Base-by-base conservation (phyloP, 2,329 filamentous ascomycete species). In the Aaosphaeria pasadenensis region DNA sequence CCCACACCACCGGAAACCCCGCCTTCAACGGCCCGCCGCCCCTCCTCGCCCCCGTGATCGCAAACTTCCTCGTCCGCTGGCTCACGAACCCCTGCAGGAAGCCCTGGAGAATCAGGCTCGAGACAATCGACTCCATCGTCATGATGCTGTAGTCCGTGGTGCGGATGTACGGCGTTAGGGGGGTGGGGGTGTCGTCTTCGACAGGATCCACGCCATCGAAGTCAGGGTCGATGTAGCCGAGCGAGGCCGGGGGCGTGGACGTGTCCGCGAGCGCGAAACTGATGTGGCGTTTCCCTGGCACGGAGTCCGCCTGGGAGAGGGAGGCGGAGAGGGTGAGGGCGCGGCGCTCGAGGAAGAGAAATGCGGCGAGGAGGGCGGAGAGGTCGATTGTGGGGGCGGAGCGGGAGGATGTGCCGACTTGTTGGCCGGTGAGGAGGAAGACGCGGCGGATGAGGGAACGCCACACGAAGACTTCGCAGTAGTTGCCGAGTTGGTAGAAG, bases 1-100 rank as follows among this genome's bases (percentile, higher is more conserved):
- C 77, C 79, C 86, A 90, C 1, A 89, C 83, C 39, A 74, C 75
- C 1, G 91, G 91, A 74, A 92, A 96, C 0, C 88, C 89, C 1
- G 86, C 87, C 32, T 76, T 76, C 17, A 89, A 70, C 0, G 86
- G 80, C 6, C 74, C 68, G 3, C 74, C 70, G 28, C 64, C 66
- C 46, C 59, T 62, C 51, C 85, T 87, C 28, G 88, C 84, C 3
- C 91, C 91, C 45, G 87, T 83, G 39, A 96, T 88, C 9, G 90
- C 91, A 62, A 96, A 91, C 43, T 88, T 85, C 39, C 81, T 80
- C 62, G 85, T 84, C 29, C 81, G 81, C 60, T 95, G 89, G 11
- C 88, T 88, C 30, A 96, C 80, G 62, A 91, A 96, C 1, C 91
- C 92, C 56, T 86, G 84, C 64, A 96, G 77, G 28, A 96, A 75